Evolutionary conservation across 1,284 basidiomycete genomes (phyloP).

Genomic region (Cystobasidium sp.): DNA sequence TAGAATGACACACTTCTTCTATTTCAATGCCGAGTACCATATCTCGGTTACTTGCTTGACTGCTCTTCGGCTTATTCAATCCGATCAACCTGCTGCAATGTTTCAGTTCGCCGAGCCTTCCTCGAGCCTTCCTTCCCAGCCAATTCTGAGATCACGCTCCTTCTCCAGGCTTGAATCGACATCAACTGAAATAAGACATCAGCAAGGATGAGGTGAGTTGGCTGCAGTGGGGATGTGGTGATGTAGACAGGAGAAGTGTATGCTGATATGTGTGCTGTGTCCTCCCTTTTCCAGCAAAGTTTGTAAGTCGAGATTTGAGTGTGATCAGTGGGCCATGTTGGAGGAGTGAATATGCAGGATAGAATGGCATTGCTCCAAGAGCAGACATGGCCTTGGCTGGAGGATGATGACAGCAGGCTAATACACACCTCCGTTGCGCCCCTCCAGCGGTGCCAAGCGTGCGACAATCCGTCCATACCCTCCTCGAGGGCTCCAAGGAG

Average conservation of each 20-base stretch:
- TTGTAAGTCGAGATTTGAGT: slow-evolving; percentile 18
- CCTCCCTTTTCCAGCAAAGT: slow-evolving; percentile 33
- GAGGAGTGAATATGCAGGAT: not conserved
- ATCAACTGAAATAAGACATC: no score
- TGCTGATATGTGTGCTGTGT: slow-evolving; percentile 3
- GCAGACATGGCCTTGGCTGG: no score
- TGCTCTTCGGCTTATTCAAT: not conserved
- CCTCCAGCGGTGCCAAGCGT: slow-evolving; percentile 67
- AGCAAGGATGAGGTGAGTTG: slow-evolving; percentile 26
- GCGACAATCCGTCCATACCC: slow-evolving; percentile 90
- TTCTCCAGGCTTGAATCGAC: not conserved
- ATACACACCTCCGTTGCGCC: no score
- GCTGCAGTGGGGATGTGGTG: not conserved
- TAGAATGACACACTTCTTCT: no score
- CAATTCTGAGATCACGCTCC: not conserved
- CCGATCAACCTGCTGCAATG: not conserved
- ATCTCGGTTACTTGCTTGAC: not conserved
- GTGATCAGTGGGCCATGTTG: no score
- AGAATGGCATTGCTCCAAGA: not conserved
- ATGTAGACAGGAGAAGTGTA: not conserved
- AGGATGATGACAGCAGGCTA: no score
- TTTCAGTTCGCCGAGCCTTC: slow-evolving; percentile 5
- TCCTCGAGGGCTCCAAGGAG: slow-evolving; percentile 78
- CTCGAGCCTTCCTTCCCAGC: slow-evolving; percentile 13
- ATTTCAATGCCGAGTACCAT: no score